Evolutionary conservation across 306 rosid genomes (phyloP), one percentile per base, ranked within the genome.

Genomic region (Gleditsia sinensis): DNA sequence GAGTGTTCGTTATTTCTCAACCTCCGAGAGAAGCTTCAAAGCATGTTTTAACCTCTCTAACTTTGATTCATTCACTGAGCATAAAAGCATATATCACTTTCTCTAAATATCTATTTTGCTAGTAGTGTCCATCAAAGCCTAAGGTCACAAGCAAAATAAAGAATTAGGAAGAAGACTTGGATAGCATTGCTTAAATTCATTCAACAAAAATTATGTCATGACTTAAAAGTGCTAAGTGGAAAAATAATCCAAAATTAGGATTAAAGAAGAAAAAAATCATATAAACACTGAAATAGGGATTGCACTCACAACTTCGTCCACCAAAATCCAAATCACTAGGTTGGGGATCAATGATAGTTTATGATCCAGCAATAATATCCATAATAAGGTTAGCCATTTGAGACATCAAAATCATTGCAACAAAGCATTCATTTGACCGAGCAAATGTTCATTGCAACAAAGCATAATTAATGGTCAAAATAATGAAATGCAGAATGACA

Each of bases 311-410:
- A 74, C 88, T 87, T 67, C 84, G 84, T 49, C 88, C 89, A 63
- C 93, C 89, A 80, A 80, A 79, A 67, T 80, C 61, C 39, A 87
- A 84, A 75, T 83, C 88, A 53, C 82, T 83, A 51, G 80, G 72
- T 80, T 90, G 86, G 72, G 81, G 43, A 79, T 87, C 93, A 71
- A 85, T 65, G 37, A 81, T 77, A 40, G 85, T 81, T 87, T 88
- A 87, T 50, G 97, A 90, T 74, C 99, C 97, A 42, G 97, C 97
- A 81, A 94, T 94, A 70, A 94, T 90, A 79, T 94, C 99, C 99
- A 94, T 94, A 74, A 94, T 94, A 61, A 94, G 88, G 77, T 88
- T 89, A 56, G 99, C 96, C 60, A 94, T 87, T 81, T 94, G 99
- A 81, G 96, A 85, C 95, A 92, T 92, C 75, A 94, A 92, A 83